Evolutionary conservation across 257 asterid genomes (phyloP).

Genomic region (Lavandula angustifolia): DNA sequence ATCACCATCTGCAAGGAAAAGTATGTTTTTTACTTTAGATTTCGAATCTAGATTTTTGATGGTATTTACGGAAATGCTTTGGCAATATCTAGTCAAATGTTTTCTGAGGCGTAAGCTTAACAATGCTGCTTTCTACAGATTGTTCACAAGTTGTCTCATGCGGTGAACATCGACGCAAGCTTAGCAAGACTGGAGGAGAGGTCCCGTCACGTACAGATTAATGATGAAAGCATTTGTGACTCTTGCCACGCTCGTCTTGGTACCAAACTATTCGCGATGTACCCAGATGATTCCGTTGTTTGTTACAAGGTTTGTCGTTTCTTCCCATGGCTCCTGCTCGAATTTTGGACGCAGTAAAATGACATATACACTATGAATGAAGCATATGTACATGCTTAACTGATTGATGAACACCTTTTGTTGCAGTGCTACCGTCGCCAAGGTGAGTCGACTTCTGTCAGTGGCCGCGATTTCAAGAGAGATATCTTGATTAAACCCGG

Average conservation of each 20-base stretch:
- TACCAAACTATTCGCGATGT: slow-evolving; percentile 93
- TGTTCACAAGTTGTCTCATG: slow-evolving; percentile 75
- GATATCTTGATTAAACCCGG: slow-evolving; percentile 71
- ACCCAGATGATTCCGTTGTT: slow-evolving; percentile 93
- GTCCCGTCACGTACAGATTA: slow-evolving; percentile 78
- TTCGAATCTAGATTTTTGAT: too few relatives aligned
- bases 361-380: background rate
- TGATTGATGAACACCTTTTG: slow-evolving; percentile 19
- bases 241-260: slow-evolving; percentile 97
- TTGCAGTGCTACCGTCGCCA: slow-evolving; percentile 92
- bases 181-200: slow-evolving; percentile 93
- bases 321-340: background rate
- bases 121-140: slow-evolving; percentile 48
- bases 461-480: slow-evolving; percentile 68
- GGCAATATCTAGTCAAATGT: too few relatives aligned
- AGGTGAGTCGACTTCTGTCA: slow-evolving; percentile 78
- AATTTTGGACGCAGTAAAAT: background rate
- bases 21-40: slow-evolving; percentile 47
- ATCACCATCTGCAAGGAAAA: slow-evolving; percentile 86
- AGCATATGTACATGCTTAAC: background rate
- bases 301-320: slow-evolving; percentile 78
- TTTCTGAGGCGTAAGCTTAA: background rate
- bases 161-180: slow-evolving; percentile 73
- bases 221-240: slow-evolving; percentile 84
- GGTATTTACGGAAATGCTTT: too few relatives aligned